Percentiles rank a stretch among this genome's conserved stretches.
Evolutionary conservation across 2,329 filamentous ascomycete species (phyloP).

Genomic region (Fusarium veterinarium): DNA sequence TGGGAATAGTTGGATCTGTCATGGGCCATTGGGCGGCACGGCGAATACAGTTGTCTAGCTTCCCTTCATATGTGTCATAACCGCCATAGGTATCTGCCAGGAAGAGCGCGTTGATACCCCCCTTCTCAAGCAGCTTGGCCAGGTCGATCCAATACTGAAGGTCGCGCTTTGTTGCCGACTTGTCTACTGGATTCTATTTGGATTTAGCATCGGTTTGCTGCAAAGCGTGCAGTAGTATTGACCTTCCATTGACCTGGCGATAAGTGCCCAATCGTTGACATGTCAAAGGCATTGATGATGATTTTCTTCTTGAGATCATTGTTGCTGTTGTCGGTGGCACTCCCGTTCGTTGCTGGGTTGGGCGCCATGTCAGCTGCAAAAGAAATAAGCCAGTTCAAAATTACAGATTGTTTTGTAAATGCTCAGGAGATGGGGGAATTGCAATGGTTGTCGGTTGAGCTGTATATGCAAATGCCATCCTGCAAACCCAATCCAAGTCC

Average conservation of each 20-base stretch:
- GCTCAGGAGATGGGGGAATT: not conserved
- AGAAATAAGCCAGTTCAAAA: too few species aligned
- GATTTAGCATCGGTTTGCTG: not conserved
- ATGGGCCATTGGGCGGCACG: slow-evolving; percentile 73
- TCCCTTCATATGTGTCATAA: slow-evolving; percentile 71
- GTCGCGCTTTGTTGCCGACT: slow-evolving; percentile 68
- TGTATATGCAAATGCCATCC: not conserved
- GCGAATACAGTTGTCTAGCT: slow-evolving; percentile 69
- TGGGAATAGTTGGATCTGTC: slow-evolving; percentile 72
- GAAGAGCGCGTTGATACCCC: slow-evolving; percentile 73
- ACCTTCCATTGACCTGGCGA: slow-evolving; percentile 76
- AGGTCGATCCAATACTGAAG: slow-evolving; percentile 73
- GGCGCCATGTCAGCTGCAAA: not conserved
- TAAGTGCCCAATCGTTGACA: slow-evolving; percentile 73
- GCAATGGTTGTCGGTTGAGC: not conserved
- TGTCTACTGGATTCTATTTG: slow-evolving; percentile 67
- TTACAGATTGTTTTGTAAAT: not conserved
- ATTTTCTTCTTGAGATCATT: slow-evolving; percentile 51
- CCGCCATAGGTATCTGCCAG: slow-evolving; percentile 74
- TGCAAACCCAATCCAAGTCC: not conserved
- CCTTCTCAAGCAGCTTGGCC: slow-evolving; percentile 70
- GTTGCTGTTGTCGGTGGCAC: not conserved
- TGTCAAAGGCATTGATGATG: slow-evolving; percentile 73
- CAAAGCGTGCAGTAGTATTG: not conserved
- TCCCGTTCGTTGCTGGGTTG: not conserved